These are phyloP conservation scores for Kokia cookei DNA, from an alignment of 441 rosid species.

Conservation along the genomic window DNA sequence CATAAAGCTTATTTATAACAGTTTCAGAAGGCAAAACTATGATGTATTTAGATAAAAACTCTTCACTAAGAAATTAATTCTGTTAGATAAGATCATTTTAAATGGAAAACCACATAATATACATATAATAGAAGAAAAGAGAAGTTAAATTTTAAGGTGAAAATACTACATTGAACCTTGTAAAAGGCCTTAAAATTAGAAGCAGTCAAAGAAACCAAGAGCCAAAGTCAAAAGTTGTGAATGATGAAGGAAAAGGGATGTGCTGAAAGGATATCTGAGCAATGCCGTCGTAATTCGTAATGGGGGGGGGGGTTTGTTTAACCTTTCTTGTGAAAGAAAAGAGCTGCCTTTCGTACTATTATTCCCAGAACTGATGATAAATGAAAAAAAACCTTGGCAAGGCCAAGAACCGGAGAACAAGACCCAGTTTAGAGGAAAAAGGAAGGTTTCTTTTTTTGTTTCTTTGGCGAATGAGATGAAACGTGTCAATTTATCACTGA, in stretches of 20 bases:
- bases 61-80: too few relatives aligned
- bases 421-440: background rate
- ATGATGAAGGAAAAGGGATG: too few relatives aligned
- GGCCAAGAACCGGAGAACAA: background rate
- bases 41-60: too few relatives aligned
- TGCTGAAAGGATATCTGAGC: too few relatives aligned
- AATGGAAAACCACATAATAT: too few relatives aligned
- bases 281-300: too few relatives aligned
- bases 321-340: slow-evolving; percentile 6
- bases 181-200: background rate
- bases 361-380: background rate
- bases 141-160: background rate
- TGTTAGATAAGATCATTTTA: too few relatives aligned
- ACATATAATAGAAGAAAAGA: too few relatives aligned
- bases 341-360: slow-evolving; percentile 2
- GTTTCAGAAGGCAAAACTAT: too few relatives aligned
- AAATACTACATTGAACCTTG: background rate
- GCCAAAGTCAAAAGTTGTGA: too few relatives aligned
- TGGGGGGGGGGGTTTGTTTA: background rate
- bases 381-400: background rate
- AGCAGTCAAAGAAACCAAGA: background rate
- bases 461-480: slow-evolving; percentile 12
- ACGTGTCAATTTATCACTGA: slow-evolving; percentile 28
- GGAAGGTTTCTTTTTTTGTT: background rate
- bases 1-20: too few relatives aligned